Conservation (phyloP, 2,329 filamentous ascomycete species). For the Volutella citrinella region DNA sequence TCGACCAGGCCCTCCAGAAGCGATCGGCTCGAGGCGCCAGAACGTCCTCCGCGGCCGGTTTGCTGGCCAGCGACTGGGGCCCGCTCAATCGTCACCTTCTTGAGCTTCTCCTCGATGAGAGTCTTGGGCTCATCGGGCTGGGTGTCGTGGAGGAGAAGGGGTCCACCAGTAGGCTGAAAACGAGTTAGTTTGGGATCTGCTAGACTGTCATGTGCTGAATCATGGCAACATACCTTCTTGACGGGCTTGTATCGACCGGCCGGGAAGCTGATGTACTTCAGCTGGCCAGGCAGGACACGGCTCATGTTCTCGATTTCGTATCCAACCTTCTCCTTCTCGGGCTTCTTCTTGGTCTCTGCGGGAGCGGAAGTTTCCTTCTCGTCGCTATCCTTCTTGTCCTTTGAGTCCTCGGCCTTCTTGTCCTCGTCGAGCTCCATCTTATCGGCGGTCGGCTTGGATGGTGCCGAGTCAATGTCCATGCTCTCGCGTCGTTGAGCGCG, state of each 20-base stretch:
- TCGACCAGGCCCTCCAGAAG: conserved; percentile 36
- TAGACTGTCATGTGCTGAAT: neutral
- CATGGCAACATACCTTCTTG: conserved; percentile 63
- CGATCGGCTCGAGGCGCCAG: conserved; percentile 30
- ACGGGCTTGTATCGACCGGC: conserved; percentile 90
- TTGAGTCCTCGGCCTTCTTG: conserved; percentile 47
- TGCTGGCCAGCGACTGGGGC: conserved; percentile 53
- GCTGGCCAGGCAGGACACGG: conserved; percentile 83
- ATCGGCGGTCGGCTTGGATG: conserved; percentile 59
- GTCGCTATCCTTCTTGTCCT: conserved; percentile 61
- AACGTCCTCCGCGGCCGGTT: conserved; percentile 27
- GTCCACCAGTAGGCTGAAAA: conserved; percentile 80
- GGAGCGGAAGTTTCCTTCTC: conserved; percentile 55
- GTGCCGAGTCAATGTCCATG: conserved; percentile 88
- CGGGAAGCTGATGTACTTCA: conserved; percentile 94
- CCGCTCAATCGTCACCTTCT: conserved; percentile 68
- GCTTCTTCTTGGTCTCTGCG: conserved; percentile 76
- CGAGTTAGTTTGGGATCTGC: conserved; percentile 19
- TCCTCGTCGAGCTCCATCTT: conserved; percentile 87
- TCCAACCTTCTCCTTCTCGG: conserved; percentile 93
- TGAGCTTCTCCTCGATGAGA: conserved; percentile 87
- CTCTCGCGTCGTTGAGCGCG: conserved; percentile 84
- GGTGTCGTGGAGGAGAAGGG: conserved; percentile 85
- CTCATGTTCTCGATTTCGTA: conserved; percentile 98
- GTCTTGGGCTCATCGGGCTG: conserved; percentile 74